Base-by-base conservation (phyloP, 306 rosid species). In the Vachellia pachyceras region DNA sequence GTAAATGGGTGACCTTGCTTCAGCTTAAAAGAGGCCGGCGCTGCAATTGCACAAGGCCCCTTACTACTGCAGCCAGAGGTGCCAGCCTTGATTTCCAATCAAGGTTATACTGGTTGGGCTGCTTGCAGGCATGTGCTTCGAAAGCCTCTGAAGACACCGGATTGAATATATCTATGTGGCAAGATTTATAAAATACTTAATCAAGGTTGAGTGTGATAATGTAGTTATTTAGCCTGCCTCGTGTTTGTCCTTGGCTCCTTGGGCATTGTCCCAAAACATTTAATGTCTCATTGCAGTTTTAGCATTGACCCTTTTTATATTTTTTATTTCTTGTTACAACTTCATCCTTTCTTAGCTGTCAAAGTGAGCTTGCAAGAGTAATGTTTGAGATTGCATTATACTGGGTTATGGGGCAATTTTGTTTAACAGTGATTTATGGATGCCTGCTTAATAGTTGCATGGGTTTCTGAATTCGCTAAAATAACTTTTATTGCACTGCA, bases 401-500 rank as follows among this genome's bases (percentile, higher is more conserved):
- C 37, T 35, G 5, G 39, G 7, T 36, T 72, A 35, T 65, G 72
- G 54, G 69, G 67, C 41, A 44, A 29, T 76, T 49, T 36, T 77
- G 25, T 65, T 54, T 63, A 57, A 52, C 55, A 42, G 50, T n/a
- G 36, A 77, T 76, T 61, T 23, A 17, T 35, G 17, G 54, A 42
- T 20, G 74, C 55, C 54, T 20, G n/a, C 74, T 11, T 69, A 11
- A 4, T 69, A 20, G 74, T 22, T 41, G 25, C 74, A 42, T 20
- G 37, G n/a, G 10, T 33, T n/a, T 67, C 72, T 68, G 84, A 35
- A 33, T 6, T 72, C 77, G 5, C 64, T 55, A 49, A 57, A 41
- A 35, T 57, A 66, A 44, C 54, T 86, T 72, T 76, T 72, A 20
- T 77, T 68, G 55, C 64, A 49, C 77, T 72, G 46, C 49, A 42